These are phyloP conservation scores for Backusella sp. DNA, from an alignment of 192 early-diverging fungal species.

Conservation along the genomic window DNA sequence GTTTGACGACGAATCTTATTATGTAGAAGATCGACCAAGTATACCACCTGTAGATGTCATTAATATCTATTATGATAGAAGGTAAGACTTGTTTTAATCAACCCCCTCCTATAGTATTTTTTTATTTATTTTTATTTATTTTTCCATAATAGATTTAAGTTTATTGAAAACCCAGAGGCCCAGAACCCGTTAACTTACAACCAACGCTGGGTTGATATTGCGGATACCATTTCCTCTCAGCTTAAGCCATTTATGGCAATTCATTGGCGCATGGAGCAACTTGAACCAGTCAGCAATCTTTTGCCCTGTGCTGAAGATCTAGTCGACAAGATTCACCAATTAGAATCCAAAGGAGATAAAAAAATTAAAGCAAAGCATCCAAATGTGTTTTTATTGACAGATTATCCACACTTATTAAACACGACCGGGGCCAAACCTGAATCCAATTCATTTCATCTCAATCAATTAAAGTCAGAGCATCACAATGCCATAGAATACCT, in stretches of 20 bases:
- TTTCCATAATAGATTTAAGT: slow-evolving; percentile 18
- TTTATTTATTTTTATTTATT: background rate
- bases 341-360: background rate
- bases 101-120: background rate
- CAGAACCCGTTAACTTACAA: slow-evolving; percentile 25
- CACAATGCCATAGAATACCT: slow-evolving; percentile 35
- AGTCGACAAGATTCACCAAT: slow-evolving; percentile 5
- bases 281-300: slow-evolving; percentile 20
- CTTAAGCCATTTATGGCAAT: slow-evolving; percentile 38
- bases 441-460: slow-evolving; percentile 31
- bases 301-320: slow-evolving; percentile 33
- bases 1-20: background rate
- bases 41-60: slow-evolving; percentile 18
- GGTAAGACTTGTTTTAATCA: slow-evolving; percentile 1
- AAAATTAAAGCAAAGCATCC: background rate
- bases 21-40: background rate
- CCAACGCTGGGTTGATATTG: slow-evolving; percentile 21
- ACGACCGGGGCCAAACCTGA: slow-evolving; percentile 23
- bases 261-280: slow-evolving; percentile 44
- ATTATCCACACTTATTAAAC: slow-evolving; percentile 42
- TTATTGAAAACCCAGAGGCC: slow-evolving; percentile 24
- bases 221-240: slow-evolving; percentile 25
- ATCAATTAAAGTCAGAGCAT: slow-evolving; percentile 29
- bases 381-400: slow-evolving; percentile 38
- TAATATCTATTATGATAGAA: slow-evolving; percentile 33